A percentile compares a stretch with the other conserved stretches of the same genome.
phyloP scores from a whole-genome alignment of 495 filamentous ascomycete species.

The Penicillium steckii region DNA sequence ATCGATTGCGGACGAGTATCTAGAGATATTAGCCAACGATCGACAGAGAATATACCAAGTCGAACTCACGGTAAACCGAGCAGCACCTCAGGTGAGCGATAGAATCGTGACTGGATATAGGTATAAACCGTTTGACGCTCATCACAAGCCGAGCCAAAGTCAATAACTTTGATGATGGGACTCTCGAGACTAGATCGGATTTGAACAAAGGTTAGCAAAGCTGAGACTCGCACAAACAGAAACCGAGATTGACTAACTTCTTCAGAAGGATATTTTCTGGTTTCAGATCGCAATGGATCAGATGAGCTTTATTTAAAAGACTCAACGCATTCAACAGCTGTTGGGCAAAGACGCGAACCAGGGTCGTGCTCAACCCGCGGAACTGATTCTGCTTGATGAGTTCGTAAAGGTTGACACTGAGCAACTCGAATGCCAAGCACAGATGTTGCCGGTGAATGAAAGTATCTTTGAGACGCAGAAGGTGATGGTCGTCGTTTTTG shows the following conservation, averaged over 20 bases:
- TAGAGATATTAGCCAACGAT: conserved; percentile 16
- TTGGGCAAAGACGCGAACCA: conserved; percentile 97
- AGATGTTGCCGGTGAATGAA: conserved; percentile 98
- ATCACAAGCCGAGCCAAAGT: conserved; percentile 98
- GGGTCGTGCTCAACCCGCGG: conserved; percentile 92
- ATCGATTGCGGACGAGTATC: conserved; percentile 98
- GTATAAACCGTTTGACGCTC: conserved; percentile 99
- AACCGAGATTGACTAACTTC: conserved; percentile 56
- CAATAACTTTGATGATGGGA: conserved; percentile 99
- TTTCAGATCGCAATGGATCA: conserved; percentile 99
- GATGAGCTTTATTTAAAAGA: conserved; percentile 89
- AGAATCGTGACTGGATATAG: conserved; percentile 98
- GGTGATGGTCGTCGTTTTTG: conserved; percentile 98
- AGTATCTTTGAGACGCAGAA: conserved; percentile 93
- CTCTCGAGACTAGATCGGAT: conserved; percentile 70
- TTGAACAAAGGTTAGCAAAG: not conserved
- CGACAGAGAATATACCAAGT: not conserved
- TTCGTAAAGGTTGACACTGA: conserved; percentile 98
- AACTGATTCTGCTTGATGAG: conserved; percentile 99
- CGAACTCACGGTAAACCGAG: conserved; percentile 75
- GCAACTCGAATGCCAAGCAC: conserved; percentile 93
- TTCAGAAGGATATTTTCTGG: conserved; percentile 98
- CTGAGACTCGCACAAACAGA: too few species aligned
- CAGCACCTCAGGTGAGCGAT: conserved; percentile 94
- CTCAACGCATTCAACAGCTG: conserved; percentile 91